A percentile compares a stretch with the other conserved stretches of the same genome.
These are phyloP conservation scores for Pseudomassariella vexata DNA, from an alignment of 2,329 filamentous ascomycete species.

Conservation along the genomic window DNA sequence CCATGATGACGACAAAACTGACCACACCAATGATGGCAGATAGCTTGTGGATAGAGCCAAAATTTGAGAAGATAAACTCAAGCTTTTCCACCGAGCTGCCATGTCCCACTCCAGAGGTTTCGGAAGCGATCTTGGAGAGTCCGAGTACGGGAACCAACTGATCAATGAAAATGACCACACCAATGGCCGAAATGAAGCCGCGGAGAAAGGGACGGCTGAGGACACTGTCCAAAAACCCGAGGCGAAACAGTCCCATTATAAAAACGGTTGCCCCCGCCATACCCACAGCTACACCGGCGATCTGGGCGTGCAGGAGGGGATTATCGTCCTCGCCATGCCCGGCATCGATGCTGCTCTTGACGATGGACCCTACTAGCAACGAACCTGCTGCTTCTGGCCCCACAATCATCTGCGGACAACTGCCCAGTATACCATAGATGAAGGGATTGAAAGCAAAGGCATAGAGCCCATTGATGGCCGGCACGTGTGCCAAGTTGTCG, in stretches of 20 bases:
- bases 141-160: constrained; percentile 90
- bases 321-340: constrained; percentile 62
- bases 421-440: constrained; percentile 85
- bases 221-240: constrained; percentile 93
- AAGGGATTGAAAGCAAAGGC: constrained; percentile 89
- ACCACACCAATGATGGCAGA: constrained; percentile 72
- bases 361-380: constrained; percentile 79
- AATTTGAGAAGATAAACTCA: constrained; percentile 67
- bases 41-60: constrained; percentile 61
- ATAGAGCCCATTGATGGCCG: constrained; percentile 90
- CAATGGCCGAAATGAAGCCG: constrained; percentile 95
- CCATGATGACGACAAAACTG: constrained; percentile 84
- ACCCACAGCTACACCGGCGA: constrained; percentile 83
- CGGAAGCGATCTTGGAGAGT: constrained; percentile 58
- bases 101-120: constrained; percentile 61
- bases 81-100: constrained; percentile 85
- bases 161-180: constrained; percentile 92
- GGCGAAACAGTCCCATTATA: constrained; percentile 74
- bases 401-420: constrained; percentile 87
- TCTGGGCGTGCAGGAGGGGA: constrained; percentile 63
- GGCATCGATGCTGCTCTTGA: constrained; percentile 68
- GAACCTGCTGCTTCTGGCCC: constrained; percentile 93
- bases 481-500: constrained; percentile 85
- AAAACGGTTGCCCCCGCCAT: constrained; percentile 85
- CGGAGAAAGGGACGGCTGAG: constrained; percentile 86